These are phyloP conservation scores for Talaromyces rugulosus DNA, from an alignment of 2,329 filamentous ascomycete genomes.

Conservation along the genomic window DNA sequence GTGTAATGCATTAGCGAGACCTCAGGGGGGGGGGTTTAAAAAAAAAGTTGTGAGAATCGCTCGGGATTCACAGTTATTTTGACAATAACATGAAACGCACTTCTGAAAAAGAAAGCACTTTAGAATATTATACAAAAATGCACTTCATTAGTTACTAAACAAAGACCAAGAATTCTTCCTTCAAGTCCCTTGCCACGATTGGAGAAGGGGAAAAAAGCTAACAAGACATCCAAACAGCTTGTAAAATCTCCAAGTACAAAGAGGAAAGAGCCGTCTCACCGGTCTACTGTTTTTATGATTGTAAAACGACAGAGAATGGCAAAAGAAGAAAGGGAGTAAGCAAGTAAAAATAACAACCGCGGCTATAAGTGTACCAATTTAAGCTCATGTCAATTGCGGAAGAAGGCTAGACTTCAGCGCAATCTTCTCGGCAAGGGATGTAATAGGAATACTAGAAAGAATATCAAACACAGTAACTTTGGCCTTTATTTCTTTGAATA, in stretches of 20 bases:
- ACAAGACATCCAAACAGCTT: background rate
- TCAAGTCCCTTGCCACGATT: background rate
- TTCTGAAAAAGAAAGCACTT: background rate
- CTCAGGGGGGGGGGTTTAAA: too few relatives aligned
- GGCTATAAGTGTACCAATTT: background rate
- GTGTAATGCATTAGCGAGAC: background rate
- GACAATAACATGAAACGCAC: background rate
- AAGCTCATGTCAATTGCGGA: background rate
- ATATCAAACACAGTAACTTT: constrained; percentile 29
- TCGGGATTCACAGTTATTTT: background rate
- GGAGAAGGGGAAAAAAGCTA: background rate
- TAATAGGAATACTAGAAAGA: background rate
- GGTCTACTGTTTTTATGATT: background rate
- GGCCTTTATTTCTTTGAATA: constrained; percentile 14
- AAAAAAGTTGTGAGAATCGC: too few relatives aligned
- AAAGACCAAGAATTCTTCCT: background rate
- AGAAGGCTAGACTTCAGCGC: background rate
- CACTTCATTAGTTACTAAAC: background rate
- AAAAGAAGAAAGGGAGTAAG: background rate
- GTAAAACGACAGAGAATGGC: background rate
- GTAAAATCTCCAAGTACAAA: background rate
- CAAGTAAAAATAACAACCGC: background rate
- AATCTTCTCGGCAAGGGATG: background rate
- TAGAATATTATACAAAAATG: too few relatives aligned
- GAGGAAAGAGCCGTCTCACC: background rate